These are phyloP conservation scores for Tinospora cordifolia DNA, from an alignment of 164 flowering plant genomes.

Conservation along the genomic window DNA sequence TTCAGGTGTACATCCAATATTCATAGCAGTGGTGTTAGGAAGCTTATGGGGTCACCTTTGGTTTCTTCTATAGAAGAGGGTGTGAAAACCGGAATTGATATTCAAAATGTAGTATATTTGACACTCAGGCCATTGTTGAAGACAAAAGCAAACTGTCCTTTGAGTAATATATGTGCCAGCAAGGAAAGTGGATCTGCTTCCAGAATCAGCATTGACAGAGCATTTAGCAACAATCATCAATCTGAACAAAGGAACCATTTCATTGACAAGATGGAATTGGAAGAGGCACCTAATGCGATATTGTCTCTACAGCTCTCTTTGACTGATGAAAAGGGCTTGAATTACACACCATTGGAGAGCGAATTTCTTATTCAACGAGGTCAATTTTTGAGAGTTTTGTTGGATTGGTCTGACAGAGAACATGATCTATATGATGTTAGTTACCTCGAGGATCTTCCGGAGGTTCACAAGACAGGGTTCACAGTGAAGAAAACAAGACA, in stretches of 20 bases:
- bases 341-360: constrained; percentile 34
- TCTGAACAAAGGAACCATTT: constrained; percentile 18
- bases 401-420: constrained; percentile 81
- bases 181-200: constrained; percentile 42
- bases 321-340: constrained; percentile 44
- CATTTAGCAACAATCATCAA: constrained; percentile 20
- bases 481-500: constrained; percentile 61
- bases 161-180: constrained; percentile 20
- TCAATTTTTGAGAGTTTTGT: constrained; percentile 31
- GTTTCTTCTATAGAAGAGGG: constrained; percentile 56
- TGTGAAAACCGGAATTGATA: constrained; percentile 44
- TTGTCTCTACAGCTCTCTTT: constrained; percentile 44
- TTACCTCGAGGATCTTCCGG: constrained; percentile 76
- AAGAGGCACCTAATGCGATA: constrained; percentile 26
- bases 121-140: constrained; percentile 60
- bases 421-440: constrained; percentile 56
- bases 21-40: constrained; percentile 33
- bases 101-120: constrained; percentile 41
- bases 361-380: constrained; percentile 36
- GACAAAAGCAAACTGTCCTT: constrained; percentile 30
- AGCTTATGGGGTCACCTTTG: constrained; percentile 64
- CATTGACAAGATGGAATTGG: constrained; percentile 29
- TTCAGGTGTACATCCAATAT: constrained; percentile 35
- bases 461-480: constrained; percentile 58
- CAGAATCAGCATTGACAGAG: constrained; percentile 22